Evolutionary conservation across 2,329 filamentous ascomycete species (phyloP).

Genomic region (Ascochyta pisi): DNA sequence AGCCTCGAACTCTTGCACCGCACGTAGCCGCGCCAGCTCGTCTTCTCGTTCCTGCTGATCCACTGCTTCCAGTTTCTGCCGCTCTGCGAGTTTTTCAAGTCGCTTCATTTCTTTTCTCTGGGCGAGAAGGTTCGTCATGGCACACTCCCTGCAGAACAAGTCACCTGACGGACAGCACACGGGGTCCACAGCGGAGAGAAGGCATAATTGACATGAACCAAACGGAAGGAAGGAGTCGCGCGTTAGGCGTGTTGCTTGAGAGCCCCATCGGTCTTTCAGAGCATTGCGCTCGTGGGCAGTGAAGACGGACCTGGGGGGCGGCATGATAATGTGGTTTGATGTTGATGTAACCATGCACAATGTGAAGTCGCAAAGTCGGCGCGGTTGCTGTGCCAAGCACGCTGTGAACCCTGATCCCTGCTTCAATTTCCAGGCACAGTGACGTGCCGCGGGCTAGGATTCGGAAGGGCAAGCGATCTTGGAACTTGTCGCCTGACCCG

Average conservation of each 20-base stretch:
- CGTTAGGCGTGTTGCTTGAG: conserved; percentile 80
- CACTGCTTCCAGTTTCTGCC: conserved; percentile 66
- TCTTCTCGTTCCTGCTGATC: conserved; percentile 68
- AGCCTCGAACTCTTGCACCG: conserved; percentile 82
- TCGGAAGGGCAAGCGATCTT: conserved; percentile 9
- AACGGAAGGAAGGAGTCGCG: conserved; percentile 94
- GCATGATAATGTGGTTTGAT: conserved; percentile 23
- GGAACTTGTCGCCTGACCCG: not conserved
- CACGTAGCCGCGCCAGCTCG: conserved; percentile 72
- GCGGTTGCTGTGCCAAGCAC: conserved; percentile 19
- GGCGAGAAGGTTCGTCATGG: conserved; percentile 85
- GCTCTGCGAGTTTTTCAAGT: conserved; percentile 69
- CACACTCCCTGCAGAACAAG: conserved; percentile 95
- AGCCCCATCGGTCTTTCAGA: conserved; percentile 82
- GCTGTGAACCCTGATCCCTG: conserved; percentile 21
- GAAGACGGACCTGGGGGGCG: conserved; percentile 68
- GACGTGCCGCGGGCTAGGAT: conserved; percentile 22
- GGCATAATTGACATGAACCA: conserved; percentile 85
- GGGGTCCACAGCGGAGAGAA: conserved; percentile 79
- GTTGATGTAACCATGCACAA: conserved; percentile 3
- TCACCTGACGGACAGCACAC: conserved; percentile 82
- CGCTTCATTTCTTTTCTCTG: conserved; percentile 93
- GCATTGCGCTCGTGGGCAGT: conserved; percentile 87
- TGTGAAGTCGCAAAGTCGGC: conserved; percentile 10
- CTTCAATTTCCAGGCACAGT: conserved; percentile 25